Evolutionary conservation across 805 yeast genomes (phyloP).

Genomic region (Pichia ethanolica): DNA sequence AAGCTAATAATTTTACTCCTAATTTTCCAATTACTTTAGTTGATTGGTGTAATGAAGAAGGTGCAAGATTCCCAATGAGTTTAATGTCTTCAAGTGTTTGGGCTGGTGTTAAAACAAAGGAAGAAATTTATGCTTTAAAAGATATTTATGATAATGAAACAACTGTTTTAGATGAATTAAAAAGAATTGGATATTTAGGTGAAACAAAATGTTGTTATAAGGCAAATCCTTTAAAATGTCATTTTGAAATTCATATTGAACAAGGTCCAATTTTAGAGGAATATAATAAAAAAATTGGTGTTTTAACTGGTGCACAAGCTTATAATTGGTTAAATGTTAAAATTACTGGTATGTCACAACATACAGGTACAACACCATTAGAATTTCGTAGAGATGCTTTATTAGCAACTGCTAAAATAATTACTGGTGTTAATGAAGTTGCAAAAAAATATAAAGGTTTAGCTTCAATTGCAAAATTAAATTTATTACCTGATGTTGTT

Average conservation of each 20-base stretch:
- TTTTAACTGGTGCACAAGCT: conserved; percentile 62
- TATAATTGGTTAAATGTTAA: conserved; percentile 52
- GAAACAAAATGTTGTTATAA: conserved; percentile 38
- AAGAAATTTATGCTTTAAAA: conserved; percentile 42
- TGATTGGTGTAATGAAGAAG: conserved; percentile 75
- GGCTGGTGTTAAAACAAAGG: conserved; percentile 44
- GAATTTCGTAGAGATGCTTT: conserved; percentile 53
- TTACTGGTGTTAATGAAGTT: conserved; percentile 46
- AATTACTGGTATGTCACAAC: conserved; percentile 60
- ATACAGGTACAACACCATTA: conserved; percentile 70
- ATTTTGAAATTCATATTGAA: conserved; percentile 69
- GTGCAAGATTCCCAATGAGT: conserved; percentile 67
- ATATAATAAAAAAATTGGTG: conserved; percentile 48
- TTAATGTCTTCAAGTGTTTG: conserved; percentile 63
- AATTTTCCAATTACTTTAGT: conserved; percentile 58
- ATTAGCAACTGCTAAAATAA: conserved; percentile 50
- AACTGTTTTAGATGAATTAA: conserved; percentile 46
- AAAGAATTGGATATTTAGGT: conserved; percentile 59
- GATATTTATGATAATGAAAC: conserved; percentile 47
- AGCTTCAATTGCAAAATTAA: conserved; percentile 52
- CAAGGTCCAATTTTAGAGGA: conserved; percentile 69
- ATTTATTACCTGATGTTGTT: conserved; percentile 50
- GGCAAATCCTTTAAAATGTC: conserved; percentile 53
- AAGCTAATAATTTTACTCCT: conserved; percentile 52
- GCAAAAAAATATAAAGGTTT: conserved; percentile 47